Conservation (phyloP, 2,329 filamentous ascomycete species). For the Fusarium cicatricum region DNA sequence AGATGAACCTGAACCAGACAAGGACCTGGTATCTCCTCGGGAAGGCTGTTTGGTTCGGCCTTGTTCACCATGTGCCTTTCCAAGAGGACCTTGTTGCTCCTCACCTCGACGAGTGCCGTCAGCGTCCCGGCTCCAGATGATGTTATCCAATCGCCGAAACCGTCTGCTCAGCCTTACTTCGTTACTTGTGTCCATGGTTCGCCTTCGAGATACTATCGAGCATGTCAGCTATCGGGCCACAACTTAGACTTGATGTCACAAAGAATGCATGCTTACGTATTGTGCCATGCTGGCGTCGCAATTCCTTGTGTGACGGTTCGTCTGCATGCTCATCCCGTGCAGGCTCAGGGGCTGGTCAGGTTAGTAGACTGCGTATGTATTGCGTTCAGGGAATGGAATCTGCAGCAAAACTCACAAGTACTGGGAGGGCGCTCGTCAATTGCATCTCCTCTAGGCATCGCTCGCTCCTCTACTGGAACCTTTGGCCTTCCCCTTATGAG, state of each 20-base stretch:
- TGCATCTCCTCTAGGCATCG: neutral
- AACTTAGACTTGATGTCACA: neutral
- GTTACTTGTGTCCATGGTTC: constrained; percentile 29
- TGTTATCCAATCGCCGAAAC: constrained; percentile 20
- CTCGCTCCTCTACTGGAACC: neutral
- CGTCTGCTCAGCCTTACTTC: constrained; percentile 48
- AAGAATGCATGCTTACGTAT: constrained; percentile 16
- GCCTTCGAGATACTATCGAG: constrained; percentile 29
- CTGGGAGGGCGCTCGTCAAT: neutral
- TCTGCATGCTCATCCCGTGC: neutral
- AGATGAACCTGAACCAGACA: constrained; percentile 4
- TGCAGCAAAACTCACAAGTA: constrained; percentile 3
- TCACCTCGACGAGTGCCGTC: constrained; percentile 7
- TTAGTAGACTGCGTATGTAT: constrained; percentile 6
- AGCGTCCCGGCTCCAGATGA: neutral
- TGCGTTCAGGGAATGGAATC: neutral
- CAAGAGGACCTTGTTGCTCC: neutral
- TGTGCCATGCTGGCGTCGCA: constrained; percentile 22
- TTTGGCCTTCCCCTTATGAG: constrained; percentile 37
- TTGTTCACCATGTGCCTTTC: constrained; percentile 8
- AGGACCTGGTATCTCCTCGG: neutral
- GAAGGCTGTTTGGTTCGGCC: constrained; percentile 5
- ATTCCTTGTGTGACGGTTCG: neutral
- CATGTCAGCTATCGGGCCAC: constrained; percentile 4
- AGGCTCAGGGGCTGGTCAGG: neutral